A percentile compares a stretch with the other conserved stretches of the same genome.
Evolutionary conservation across 768 basidiomycete genomes (phyloP).

Genomic region (Pleurotus citrinopileatus): DNA sequence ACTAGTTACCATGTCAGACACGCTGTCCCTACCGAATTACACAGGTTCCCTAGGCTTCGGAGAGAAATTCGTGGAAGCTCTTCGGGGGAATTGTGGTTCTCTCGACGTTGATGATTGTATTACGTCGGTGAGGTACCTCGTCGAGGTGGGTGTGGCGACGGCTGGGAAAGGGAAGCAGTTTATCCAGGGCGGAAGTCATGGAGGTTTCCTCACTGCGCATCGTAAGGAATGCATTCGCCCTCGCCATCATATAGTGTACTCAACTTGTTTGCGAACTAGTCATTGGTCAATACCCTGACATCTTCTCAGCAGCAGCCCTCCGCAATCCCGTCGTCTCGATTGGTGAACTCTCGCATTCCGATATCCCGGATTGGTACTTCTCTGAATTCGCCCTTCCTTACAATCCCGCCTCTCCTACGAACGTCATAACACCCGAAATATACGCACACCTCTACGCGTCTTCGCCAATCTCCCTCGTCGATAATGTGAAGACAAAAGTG

Average conservation of each 20-base stretch:
- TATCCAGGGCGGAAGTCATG: slow-evolving; percentile 66
- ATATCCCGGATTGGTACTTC: slow-evolving; percentile 72
- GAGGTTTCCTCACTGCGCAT: slow-evolving; percentile 62
- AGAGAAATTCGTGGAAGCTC: slow-evolving; percentile 49
- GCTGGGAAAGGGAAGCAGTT: slow-evolving; percentile 50
- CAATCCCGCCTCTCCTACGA: slow-evolving; percentile 11
- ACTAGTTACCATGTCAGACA: slow-evolving; percentile 31
- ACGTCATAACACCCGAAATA: slow-evolving; percentile 39
- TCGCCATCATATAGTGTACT: too few species aligned
- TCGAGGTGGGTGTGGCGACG: slow-evolving; percentile 45
- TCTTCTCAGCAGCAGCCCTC: slow-evolving; percentile 60
- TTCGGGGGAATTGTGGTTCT: slow-evolving; percentile 58
- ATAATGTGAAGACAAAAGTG: slow-evolving; percentile 48
- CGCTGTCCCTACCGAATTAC: slow-evolving; percentile 61
- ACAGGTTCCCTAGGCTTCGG: slow-evolving; percentile 68
- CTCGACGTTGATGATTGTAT: slow-evolving; percentile 69
- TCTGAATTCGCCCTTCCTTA: slow-evolving; percentile 39
- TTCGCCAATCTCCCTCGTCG: slow-evolving; percentile 57
- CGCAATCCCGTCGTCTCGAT: slow-evolving; percentile 70
- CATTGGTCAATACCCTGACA: slow-evolving; percentile 57
- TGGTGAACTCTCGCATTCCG: slow-evolving; percentile 52
- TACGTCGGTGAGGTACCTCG: slow-evolving; percentile 47
- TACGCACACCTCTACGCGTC: slow-evolving; percentile 42
- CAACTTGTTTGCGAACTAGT: too few species aligned
- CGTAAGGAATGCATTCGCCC: too few species aligned